A percentile compares a stretch with the other conserved stretches of the same genome.
These are phyloP conservation scores for Neopestalotiopsis rosae DNA, from an alignment of 2,329 filamentous ascomycete species.

Conservation along the genomic window DNA sequence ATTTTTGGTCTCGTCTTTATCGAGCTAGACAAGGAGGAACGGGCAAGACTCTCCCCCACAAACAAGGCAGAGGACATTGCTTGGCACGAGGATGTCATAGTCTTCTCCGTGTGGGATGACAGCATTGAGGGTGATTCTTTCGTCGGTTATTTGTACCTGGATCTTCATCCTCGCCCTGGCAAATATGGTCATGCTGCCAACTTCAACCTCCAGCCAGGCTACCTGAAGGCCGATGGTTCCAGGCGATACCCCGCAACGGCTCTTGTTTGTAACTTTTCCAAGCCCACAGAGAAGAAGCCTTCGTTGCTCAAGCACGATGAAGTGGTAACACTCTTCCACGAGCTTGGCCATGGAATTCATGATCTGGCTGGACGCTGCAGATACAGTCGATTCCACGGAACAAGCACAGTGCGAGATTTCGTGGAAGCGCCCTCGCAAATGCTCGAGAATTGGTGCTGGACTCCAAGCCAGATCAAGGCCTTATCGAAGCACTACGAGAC, in stretches of 20 bases:
- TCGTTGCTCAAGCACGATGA: slow-evolving; percentile 83
- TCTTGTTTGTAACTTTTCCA: slow-evolving; percentile 85
- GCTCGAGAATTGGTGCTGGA: slow-evolving; percentile 81
- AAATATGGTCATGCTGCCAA: slow-evolving; percentile 88
- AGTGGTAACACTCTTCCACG: slow-evolving; percentile 83
- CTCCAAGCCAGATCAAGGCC: slow-evolving; percentile 65
- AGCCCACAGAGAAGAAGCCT: slow-evolving; percentile 77
- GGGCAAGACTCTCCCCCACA: slow-evolving; percentile 67
- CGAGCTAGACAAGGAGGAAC: slow-evolving; percentile 70
- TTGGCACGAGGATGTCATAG: slow-evolving; percentile 83
- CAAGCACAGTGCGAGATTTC: slow-evolving; percentile 70
- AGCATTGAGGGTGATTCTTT: slow-evolving; percentile 73
- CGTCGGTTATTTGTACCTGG: slow-evolving; percentile 82
- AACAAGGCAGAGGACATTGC: slow-evolving; percentile 74
- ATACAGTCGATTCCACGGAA: slow-evolving; percentile 72
- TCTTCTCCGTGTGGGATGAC: slow-evolving; percentile 86
- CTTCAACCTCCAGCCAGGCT: slow-evolving; percentile 81
- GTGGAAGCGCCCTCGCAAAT: slow-evolving; percentile 76
- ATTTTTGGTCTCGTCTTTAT: slow-evolving; percentile 82
- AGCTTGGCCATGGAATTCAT: slow-evolving; percentile 74
- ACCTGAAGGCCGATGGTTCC: slow-evolving; percentile 68
- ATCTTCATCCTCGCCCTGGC: slow-evolving; percentile 79
- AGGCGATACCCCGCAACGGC: slow-evolving; percentile 79
- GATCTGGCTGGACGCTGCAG: slow-evolving; percentile 67
- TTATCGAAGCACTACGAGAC: slow-evolving; percentile 78